Evolutionary conservation across 2,329 filamentous ascomycete genomes (phyloP).

Genomic region (Penicillium rolfsii): DNA sequence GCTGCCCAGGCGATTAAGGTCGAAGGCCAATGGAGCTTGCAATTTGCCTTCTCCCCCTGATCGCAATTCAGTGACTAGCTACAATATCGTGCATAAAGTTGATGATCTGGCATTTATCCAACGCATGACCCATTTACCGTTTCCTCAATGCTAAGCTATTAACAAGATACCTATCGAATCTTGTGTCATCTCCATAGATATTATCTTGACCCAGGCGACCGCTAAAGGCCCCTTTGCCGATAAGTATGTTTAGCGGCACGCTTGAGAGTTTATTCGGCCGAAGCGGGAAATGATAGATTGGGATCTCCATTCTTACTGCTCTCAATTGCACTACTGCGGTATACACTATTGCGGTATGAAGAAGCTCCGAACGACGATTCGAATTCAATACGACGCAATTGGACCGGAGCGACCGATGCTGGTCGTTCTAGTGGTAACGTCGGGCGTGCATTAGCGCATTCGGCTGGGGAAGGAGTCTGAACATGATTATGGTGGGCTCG

Average conservation of each 20-base stretch:
- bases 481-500: slow-evolving; percentile 59
- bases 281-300: slow-evolving; percentile 66
- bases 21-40: slow-evolving; percentile 57
- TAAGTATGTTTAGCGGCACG: slow-evolving; percentile 60
- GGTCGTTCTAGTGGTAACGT: slow-evolving; percentile 58
- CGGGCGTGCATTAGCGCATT: slow-evolving; percentile 57
- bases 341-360: slow-evolving; percentile 60
- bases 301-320: slow-evolving; percentile 65
- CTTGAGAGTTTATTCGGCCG: slow-evolving; percentile 66
- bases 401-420: slow-evolving; percentile 45
- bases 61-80: slow-evolving; percentile 65
- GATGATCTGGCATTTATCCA: slow-evolving; percentile 58
- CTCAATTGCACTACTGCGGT: slow-evolving; percentile 60
- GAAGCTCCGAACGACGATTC: slow-evolving; percentile 32
- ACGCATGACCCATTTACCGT: slow-evolving; percentile 33
- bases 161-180: slow-evolving; percentile 52
- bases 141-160: neutral
- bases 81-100: slow-evolving; percentile 61
- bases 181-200: slow-evolving; percentile 65
- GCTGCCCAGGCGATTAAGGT: slow-evolving; percentile 56
- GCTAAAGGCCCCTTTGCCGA: slow-evolving; percentile 67
- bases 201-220: slow-evolving; percentile 64
- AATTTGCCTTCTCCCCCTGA: slow-evolving; percentile 61
- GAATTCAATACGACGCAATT: slow-evolving; percentile 29
- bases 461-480: slow-evolving; percentile 65